These are phyloP conservation scores for Saccharomycopsis sp. DNA, from an alignment of 805 yeast genomes.

Conservation along the genomic window DNA sequence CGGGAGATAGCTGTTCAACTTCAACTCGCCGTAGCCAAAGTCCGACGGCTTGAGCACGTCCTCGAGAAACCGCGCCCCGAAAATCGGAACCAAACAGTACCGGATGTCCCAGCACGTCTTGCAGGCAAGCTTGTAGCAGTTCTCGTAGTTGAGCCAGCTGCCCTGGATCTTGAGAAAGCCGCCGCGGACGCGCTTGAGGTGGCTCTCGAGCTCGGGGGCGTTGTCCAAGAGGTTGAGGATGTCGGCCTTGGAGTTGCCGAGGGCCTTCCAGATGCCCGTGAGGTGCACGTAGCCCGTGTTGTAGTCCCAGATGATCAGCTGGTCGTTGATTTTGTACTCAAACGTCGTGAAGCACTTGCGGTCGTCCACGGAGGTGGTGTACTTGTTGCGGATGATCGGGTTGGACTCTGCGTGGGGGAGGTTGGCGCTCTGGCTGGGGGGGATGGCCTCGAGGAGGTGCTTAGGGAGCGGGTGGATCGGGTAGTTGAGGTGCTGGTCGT, in stretches of 20 bases:
- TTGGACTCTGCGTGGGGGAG: slow-evolving; percentile 19
- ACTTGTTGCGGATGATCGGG: slow-evolving; percentile 37
- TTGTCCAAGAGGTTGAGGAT: slow-evolving; percentile 62
- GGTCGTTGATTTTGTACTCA: slow-evolving; percentile 61
- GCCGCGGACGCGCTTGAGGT: slow-evolving; percentile 73
- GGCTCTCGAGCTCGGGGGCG: slow-evolving; percentile 55
- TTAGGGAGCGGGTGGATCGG: slow-evolving; percentile 16
- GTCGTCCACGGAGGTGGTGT: slow-evolving; percentile 69
- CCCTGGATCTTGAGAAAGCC: slow-evolving; percentile 92
- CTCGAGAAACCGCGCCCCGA: slow-evolving; percentile 63
- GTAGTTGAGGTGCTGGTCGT: slow-evolving; percentile 9
- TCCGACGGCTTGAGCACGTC: slow-evolving; percentile 54
- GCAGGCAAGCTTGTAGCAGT: slow-evolving; percentile 61
- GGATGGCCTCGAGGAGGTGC: slow-evolving; percentile 4
- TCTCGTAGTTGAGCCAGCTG: slow-evolving; percentile 76
- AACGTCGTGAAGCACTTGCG: slow-evolving; percentile 62
- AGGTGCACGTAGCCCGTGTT: slow-evolving; percentile 79
- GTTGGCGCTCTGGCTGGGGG: slow-evolving; percentile 3
- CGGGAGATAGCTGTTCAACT: slow-evolving; percentile 28
- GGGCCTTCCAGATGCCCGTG: slow-evolving; percentile 82
- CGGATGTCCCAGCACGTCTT: slow-evolving; percentile 75
- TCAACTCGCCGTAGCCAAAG: slow-evolving; percentile 58
- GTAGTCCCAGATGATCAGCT: slow-evolving; percentile 82
- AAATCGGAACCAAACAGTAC: slow-evolving; percentile 68
- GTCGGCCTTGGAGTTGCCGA: slow-evolving; percentile 66